These are phyloP conservation scores for Thielaviopsis punctulata DNA, from an alignment of 2,329 filamentous ascomycete genomes.

Conservation along the genomic window DNA sequence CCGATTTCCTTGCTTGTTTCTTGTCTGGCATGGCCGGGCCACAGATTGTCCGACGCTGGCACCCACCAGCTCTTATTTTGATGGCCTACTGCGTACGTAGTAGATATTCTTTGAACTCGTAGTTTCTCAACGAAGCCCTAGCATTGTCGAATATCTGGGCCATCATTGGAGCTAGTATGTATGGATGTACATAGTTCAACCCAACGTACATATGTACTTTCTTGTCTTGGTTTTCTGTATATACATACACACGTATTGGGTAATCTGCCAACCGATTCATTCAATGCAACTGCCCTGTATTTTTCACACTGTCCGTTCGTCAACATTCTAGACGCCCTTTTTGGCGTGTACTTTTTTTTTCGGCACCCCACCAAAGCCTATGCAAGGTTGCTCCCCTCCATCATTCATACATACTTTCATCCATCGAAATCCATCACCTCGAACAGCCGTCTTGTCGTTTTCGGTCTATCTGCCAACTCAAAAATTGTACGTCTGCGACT, in stretches of 20 bases:
- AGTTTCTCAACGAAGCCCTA: background rate
- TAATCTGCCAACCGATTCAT: background rate
- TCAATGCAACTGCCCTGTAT: background rate
- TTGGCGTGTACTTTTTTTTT: background rate
- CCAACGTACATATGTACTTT: background rate
- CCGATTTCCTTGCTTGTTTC: background rate
- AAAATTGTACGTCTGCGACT: conserved; percentile 9
- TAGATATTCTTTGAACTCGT: background rate
- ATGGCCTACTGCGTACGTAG: no score
- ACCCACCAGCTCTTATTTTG: no score
- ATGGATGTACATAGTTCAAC: background rate
- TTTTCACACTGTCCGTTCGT: background rate
- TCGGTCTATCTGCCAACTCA: background rate
- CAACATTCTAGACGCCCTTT: background rate
- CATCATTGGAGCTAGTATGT: background rate
- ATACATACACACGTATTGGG: no score
- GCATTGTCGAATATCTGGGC: background rate
- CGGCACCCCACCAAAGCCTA: background rate
- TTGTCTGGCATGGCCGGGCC: background rate
- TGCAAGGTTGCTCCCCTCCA: background rate
- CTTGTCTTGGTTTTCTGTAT: no score
- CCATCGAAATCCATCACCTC: background rate
- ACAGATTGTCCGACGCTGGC: background rate
- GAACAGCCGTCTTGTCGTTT: background rate
- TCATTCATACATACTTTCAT: no score